Evolutionary conservation across 495 filamentous ascomycete genomes (phyloP).

Genomic region (Xylaria longipes): DNA sequence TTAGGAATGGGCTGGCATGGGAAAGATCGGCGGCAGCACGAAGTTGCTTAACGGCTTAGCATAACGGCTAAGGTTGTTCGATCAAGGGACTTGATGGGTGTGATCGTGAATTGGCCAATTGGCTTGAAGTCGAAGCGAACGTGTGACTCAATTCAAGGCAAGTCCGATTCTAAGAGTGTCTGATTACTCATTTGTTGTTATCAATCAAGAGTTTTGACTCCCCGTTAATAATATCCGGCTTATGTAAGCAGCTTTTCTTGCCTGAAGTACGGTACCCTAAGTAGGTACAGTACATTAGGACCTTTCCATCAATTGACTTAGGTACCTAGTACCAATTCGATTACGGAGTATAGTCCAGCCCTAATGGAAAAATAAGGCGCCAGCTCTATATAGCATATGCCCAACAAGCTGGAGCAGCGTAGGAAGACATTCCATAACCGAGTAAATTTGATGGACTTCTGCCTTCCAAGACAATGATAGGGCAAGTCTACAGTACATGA

Average conservation of each 20-base stretch:
- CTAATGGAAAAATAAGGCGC: neutral
- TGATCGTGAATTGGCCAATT: neutral
- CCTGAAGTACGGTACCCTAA: no score
- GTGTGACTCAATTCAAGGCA: neutral
- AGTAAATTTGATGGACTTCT: neutral
- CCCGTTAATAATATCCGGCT: neutral
- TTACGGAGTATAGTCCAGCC: neutral
- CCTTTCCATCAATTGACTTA: neutral
- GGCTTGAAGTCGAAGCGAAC: neutral
- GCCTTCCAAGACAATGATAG: neutral
- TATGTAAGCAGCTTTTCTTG: constrained; percentile 2
- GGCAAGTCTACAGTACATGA: neutral
- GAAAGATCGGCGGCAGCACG: neutral
- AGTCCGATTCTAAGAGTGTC: neutral
- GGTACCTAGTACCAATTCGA: neutral
- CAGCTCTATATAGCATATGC: neutral
- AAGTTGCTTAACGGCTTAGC: neutral
- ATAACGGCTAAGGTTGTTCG: neutral
- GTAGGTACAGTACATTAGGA: no score
- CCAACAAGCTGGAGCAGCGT: neutral
- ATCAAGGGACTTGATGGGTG: neutral
- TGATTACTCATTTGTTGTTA: neutral
- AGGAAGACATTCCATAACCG: neutral
- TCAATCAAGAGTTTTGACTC: neutral
- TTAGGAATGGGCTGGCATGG: neutral